Percentiles rank a stretch among this genome's conserved stretches.
Conservation (phyloP, 371 early-diverging fungal genomes). For the Mucor irregularis region DNA sequence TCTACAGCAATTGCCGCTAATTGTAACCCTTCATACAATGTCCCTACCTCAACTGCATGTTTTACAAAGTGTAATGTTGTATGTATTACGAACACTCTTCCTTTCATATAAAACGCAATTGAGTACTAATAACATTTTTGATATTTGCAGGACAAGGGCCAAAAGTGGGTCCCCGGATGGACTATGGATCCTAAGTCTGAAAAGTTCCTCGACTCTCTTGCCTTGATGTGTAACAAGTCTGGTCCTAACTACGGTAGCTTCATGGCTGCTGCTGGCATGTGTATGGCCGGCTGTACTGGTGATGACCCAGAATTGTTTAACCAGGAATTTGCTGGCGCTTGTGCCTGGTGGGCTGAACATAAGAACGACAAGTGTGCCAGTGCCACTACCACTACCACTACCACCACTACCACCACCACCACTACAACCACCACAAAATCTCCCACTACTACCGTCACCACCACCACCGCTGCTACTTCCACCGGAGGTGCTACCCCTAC, state of each 20-base stretch:
- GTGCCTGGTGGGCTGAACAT: constrained; percentile 24
- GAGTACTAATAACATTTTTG: not conserved
- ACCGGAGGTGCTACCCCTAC: not conserved
- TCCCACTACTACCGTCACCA: constrained; percentile 1
- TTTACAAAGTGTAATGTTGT: constrained; percentile 26
- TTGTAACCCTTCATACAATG: constrained; percentile 30
- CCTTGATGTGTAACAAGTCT: constrained; percentile 28
- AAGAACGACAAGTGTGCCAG: constrained; percentile 17
- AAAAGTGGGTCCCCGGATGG: constrained; percentile 20
- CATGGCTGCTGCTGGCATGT: constrained; percentile 41
- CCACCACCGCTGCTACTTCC: constrained; percentile 1
- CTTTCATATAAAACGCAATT: too few relatives aligned
- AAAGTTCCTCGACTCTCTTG: constrained; percentile 32
- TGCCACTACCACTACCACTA: constrained; percentile 3
- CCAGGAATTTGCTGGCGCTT: constrained; percentile 24
- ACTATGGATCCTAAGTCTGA: constrained; percentile 35
- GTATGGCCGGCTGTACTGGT: constrained; percentile 32
- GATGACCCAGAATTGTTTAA: constrained; percentile 23
- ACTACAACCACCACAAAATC: not conserved
- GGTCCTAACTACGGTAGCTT: constrained; percentile 29
- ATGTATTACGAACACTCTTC: not conserved
- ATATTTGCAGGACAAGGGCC: constrained; percentile 17
- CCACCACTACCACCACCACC: constrained; percentile 1
- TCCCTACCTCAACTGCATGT: constrained; percentile 14
- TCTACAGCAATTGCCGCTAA: constrained; percentile 17